Evolutionary conservation across 139 green algal genomes (phyloP), one percentile per base, ranked within the genome.

Genomic region (Ettlia oleoabundans): DNA sequence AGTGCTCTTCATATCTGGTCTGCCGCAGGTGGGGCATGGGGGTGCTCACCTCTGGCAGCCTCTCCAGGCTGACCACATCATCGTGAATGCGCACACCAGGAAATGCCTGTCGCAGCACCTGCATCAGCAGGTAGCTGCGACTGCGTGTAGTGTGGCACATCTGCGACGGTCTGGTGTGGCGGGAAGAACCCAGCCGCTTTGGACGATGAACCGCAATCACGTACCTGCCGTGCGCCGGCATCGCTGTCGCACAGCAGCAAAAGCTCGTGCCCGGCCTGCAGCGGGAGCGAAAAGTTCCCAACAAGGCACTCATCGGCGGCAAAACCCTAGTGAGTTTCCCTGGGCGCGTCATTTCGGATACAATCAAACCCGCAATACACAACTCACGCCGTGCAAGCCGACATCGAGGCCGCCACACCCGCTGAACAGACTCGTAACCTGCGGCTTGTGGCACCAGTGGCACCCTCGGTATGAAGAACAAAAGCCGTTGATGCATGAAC

Each of bases 241-340:
- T 96, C 94, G 21, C 53, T 86, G 58, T 96, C 94, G 78, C 94
- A 96, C 51, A 95, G 88, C 55, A 98, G 41, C 18, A 98, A 91
- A 24, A 97, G 88, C 78, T 96, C 88, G 64, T 97, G 94, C 0
- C 94, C 94, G 28, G 93, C 92, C 92, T 96, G 84, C 62, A 84
- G 13, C 21, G 15, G 37, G 1, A 62, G n/a, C 35, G 8, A 18
- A 30, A 33, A 7, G 30, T 21, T 9, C 10, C 28, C 42, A 18
- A 40, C 33, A 26, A 41, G 40, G 26, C 38, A 70, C 51, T 30
- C 4, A 43, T 32, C 40, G 40, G 26, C 4, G 40, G 13, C 28
- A 71, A 3, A 73, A 30, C 47, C 22, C 37, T 71, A 47, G 10
- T 6, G 21, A 32, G 8, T 15, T 6, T 1, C 1, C 1, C 0